A percentile compares a stretch with the other conserved stretches of the same genome.
Conservation (phyloP, 75 land plant genomes). For the Ceratopteris richardii region DNA sequence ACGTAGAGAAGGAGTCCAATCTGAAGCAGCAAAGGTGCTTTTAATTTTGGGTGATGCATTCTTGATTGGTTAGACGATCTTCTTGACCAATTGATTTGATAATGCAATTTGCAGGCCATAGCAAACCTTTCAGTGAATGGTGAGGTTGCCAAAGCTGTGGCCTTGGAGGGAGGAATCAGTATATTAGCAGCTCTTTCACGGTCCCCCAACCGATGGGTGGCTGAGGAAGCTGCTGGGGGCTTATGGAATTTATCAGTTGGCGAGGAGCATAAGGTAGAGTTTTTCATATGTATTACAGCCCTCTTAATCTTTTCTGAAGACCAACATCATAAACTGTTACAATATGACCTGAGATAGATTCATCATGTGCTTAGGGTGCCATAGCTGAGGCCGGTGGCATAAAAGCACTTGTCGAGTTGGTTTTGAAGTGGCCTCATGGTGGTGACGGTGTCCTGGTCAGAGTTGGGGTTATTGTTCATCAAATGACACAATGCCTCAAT, state of each 20-base stretch:
- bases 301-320: too few relatives aligned
- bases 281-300: not conserved
- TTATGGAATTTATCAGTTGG: conserved; percentile 99
- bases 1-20: conserved; percentile 81
- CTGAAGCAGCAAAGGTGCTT: conserved; percentile 95
- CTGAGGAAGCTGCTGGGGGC: conserved; percentile 99
- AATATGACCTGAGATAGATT: not conserved
- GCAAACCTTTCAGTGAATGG: conserved; percentile 94
- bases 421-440: conserved; percentile 86
- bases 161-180: conserved; percentile 86
- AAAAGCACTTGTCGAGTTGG: conserved; percentile 87
- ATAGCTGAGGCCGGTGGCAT: conserved; percentile 97
- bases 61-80: not conserved
- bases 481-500: not conserved
- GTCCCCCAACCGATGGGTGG: conserved; percentile 90
- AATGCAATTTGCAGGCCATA: conserved; percentile 55
- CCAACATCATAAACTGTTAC: not conserved
- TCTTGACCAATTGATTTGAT: not conserved
- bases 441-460: conserved; percentile 88
- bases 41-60: not conserved
- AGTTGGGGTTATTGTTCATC: not conserved
- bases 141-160: conserved; percentile 92
- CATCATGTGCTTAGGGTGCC: conserved; percentile 49
- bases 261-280: conserved; percentile 94
- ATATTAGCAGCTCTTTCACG: conserved; percentile 81